Evolutionary conservation across 2,329 filamentous ascomycete genomes (phyloP), one percentile per base, ranked within the genome.

Genomic region (Arachnomyces sp.): DNA sequence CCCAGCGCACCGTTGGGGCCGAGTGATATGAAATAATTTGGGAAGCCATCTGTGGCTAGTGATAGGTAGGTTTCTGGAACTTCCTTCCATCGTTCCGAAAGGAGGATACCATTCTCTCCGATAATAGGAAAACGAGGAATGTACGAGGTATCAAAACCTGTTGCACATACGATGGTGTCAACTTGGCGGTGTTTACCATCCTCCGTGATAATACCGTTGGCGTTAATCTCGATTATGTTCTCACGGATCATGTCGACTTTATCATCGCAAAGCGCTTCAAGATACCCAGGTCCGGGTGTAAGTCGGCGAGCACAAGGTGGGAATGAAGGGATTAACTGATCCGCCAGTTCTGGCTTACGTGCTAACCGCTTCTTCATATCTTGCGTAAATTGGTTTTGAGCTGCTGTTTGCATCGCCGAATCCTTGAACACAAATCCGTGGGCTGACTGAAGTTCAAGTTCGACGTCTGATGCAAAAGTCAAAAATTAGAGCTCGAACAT

Each of bases 221-320:
- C 48, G 12, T 65, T 67, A 50, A 82, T 75, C 44, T 39, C 15
- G 5, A 43, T 31, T 32, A 56, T 50, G 6, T 31, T 33, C 7
- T 38, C 43, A 1, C 34, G 37, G 16, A 52, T 48, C 11, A 77
- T 73, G 3, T 73, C 67, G 2, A 82, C 77, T 40, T 83, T 82
- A 4, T 74, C 70, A 42, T 75, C 67, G 0, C 70, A 69, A 13
- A 84, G 62, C 1, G 79, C 78, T 53, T 84, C 80, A 2, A 85
- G 57, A 41, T 71, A 72, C 1, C 67, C 66, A 1, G 65, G 61
- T 1, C 67, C 69, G 0, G 68, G 69, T 1, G 66, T 70, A 12
- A 69, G 52, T 11, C 68, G 63, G 34, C 66, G 60, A 44, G 67
- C 70, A 7, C 59, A 55, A 6, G 64, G 59, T 4, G 61, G 57